These are phyloP conservation scores for Zymoseptoria crescenta DNA, from an alignment of 2,329 filamentous ascomycete genomes.

Conservation along the genomic window DNA sequence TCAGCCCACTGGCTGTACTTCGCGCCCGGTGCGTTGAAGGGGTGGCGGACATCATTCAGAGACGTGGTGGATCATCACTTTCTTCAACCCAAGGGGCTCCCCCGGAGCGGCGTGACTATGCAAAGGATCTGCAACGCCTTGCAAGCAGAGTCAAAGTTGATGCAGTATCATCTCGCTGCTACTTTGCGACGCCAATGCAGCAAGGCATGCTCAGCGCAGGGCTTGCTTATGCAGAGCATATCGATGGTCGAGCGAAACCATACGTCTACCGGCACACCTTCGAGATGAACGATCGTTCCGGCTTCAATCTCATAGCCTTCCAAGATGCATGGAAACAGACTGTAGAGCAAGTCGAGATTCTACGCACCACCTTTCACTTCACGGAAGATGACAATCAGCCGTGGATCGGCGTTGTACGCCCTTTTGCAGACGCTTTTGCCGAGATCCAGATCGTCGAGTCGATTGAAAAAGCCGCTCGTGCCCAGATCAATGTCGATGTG, in stretches of 20 bases:
- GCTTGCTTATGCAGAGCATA: not conserved
- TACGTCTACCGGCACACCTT: constrained; percentile 12
- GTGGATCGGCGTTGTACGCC: constrained; percentile 10
- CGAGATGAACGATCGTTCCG: constrained; percentile 3
- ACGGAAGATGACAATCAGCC: constrained; percentile 4
- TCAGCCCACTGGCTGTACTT: constrained; percentile 8
- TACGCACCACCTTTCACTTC: constrained; percentile 13
- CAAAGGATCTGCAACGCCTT: not conserved
- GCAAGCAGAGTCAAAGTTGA: not conserved
- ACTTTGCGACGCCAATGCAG: constrained; percentile 8
- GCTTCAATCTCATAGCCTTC: constrained; percentile 3
- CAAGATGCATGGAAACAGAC: constrained; percentile 6
- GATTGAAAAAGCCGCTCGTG: constrained; percentile 4
- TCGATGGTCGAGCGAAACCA: not conserved
- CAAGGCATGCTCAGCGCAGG: constrained; percentile 11
- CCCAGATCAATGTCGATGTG: constrained; percentile 4
- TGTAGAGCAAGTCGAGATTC: constrained; percentile 5
- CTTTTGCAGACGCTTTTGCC: not conserved
- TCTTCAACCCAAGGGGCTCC: not conserved
- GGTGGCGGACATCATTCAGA: not conserved
- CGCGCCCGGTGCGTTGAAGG: not conserved
- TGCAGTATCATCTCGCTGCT: not conserved
- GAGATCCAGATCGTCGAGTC: not conserved
- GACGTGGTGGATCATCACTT: not conserved
- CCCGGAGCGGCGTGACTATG: not conserved